phyloP scores from a whole-genome alignment of 768 basidiomycete genomes.

The Hysterangium stoloniferum region DNA sequence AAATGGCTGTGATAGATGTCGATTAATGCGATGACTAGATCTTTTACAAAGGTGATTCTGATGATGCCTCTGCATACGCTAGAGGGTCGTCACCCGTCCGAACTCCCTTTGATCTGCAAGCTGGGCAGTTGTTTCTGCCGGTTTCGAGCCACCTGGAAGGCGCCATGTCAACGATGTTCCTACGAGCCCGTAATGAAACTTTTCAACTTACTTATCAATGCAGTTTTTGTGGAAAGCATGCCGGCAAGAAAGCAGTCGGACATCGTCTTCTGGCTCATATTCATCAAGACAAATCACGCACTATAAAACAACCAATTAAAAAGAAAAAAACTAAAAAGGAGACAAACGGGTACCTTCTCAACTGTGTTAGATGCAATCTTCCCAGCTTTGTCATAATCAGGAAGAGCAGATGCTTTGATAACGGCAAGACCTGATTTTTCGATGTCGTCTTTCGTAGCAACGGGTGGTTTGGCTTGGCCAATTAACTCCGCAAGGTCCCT shows the following conservation, averaged over 20 bases:
- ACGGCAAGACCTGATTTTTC: constrained; percentile 75
- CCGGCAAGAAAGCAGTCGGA: constrained; percentile 73
- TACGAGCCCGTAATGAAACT: too few relatives aligned
- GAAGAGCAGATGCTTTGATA: constrained; percentile 41
- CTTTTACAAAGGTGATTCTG: neutral
- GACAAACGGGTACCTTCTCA: constrained; percentile 48
- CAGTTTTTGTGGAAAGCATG: constrained; percentile 89
- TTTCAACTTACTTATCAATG: constrained; percentile 51
- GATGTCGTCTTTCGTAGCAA: constrained; percentile 77
- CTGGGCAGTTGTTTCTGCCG: constrained; percentile 87
- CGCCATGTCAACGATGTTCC: too few relatives aligned
- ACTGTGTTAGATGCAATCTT: constrained; percentile 69
- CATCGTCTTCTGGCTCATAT: constrained; percentile 67
- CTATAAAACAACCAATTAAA: constrained; percentile 27
- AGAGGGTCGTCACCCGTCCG: constrained; percentile 4
- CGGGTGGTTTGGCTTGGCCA: constrained; percentile 76
- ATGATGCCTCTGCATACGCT: neutral
- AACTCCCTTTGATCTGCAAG: constrained; percentile 53
- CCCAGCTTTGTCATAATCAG: constrained; percentile 52
- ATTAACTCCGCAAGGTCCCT: constrained; percentile 81
- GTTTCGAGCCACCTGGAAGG: constrained; percentile 70
- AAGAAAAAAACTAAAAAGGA: neutral
- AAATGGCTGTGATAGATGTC: neutral
- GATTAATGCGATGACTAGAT: too few relatives aligned
- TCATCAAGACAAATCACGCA: constrained; percentile 86